These are phyloP conservation scores for Cryptomeria japonica DNA, from an alignment of 75 land plant genomes.

Conservation along the genomic window DNA sequence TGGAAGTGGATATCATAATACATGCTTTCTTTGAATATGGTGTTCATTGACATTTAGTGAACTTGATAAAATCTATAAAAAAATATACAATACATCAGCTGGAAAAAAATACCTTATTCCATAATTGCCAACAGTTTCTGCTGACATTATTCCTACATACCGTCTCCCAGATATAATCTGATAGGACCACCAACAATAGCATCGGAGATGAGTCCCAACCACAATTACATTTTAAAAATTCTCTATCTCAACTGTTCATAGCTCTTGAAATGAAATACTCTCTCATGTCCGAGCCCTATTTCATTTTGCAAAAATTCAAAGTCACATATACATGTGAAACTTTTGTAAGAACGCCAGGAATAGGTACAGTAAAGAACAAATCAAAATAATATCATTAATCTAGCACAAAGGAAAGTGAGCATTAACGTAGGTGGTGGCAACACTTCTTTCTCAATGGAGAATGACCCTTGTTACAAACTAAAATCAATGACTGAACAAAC, in stretches of 20 bases:
- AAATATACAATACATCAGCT: not conserved
- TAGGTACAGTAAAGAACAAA: not conserved
- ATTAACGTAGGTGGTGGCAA: not conserved
- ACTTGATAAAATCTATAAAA: not conserved
- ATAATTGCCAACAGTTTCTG: constrained; percentile 93
- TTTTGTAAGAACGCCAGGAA: not conserved
- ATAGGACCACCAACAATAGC: not conserved
- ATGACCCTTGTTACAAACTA: not conserved
- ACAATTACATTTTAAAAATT: not conserved
- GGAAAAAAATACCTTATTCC: constrained; percentile 68
- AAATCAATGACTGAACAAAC: not conserved
- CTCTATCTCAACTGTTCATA: not conserved
- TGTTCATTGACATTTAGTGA: not conserved
- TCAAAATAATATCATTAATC: not conserved
- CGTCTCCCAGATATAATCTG: constrained; percentile 90
- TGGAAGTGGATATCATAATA: not conserved
- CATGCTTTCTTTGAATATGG: not conserved
- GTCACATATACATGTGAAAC: not conserved
- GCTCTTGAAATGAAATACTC: not conserved
- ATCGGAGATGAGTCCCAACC: not conserved
- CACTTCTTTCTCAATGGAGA: not conserved
- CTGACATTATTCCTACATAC: constrained; percentile 93
- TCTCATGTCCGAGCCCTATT: not conserved
- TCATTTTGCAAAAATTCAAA: not conserved
- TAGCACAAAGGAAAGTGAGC: not conserved